Evolutionary conservation across 2,329 filamentous ascomycete species (phyloP), one percentile per base, ranked within the genome.

Genomic region (Xylariaceae sp.): DNA sequence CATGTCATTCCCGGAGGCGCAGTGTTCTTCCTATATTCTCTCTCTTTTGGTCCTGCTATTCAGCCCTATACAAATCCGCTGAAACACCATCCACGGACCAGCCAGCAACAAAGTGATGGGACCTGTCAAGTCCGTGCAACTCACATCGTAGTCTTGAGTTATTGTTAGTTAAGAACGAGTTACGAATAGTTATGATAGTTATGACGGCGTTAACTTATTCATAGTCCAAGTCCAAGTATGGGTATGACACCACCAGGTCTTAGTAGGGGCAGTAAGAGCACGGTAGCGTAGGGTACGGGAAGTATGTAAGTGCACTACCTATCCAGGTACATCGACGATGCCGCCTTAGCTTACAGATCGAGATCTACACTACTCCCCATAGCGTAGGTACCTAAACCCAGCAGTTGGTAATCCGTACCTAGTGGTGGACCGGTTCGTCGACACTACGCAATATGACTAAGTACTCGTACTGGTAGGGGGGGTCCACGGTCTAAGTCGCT

Each of bases 11-110:
- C 55, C 49, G 56, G 49, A 49, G 47, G 57, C 54, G 57, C 51
- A 59, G 55, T 60, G 54, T 10, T 48, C 37, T 58, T 55, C 47
- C 54, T 56, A 37, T 30, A 30, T 30, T 30, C 53, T 54, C 42
- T 53, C 13, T 17, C 13, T 47, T 13, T 7, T 45, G 48, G 42
- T 53, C 42, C 61, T 67, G 64, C 61, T 66, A 68, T 65, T 70
- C 68, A 70, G 68, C 68, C 68, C 68, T 70, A 70, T 64, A 62
- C 56, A 52, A 18, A 44, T 17, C 30, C 34, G 15, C 49, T 56
- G 53, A 44, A 39, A 49, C 45, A 47, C 11, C n/a, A 13, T 18
- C 48, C 30, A 7, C 47, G 47, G 44, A 55, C 23, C 23, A 42
- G 23, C 7, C 2, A n/a, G 45, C 15, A 18, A 42, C 5, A 42